These are phyloP conservation scores for Osmozyma mogii DNA, from an alignment of 805 yeast genomes.

Conservation along the genomic window DNA sequence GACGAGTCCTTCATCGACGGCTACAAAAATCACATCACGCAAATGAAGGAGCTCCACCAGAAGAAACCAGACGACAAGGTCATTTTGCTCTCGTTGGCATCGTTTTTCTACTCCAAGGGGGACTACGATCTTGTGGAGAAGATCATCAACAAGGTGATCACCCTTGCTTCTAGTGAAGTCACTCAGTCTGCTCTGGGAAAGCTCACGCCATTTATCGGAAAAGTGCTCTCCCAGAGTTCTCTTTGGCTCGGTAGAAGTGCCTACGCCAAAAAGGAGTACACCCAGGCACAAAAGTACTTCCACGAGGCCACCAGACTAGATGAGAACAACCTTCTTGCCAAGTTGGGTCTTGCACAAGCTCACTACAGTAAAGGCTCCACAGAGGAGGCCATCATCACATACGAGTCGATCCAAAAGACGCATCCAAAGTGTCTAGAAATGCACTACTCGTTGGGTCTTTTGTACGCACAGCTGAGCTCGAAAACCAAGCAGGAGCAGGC, in stretches of 20 bases:
- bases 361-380: slow-evolving; percentile 64
- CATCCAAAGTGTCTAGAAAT: slow-evolving; percentile 69
- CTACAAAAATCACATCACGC: slow-evolving; percentile 53
- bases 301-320: slow-evolving; percentile 62
- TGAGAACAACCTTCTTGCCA: slow-evolving; percentile 59
- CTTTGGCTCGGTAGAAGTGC: slow-evolving; percentile 85
- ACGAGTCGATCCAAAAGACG: slow-evolving; percentile 62
- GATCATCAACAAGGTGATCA: slow-evolving; percentile 44
- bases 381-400: slow-evolving; percentile 80
- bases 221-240: slow-evolving; percentile 27
- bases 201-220: slow-evolving; percentile 22
- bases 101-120: slow-evolving; percentile 65
- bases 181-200: slow-evolving; percentile 3
- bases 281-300: slow-evolving; percentile 65
- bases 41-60: slow-evolving; percentile 31
- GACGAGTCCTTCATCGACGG: slow-evolving; percentile 53
- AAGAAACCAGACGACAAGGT: slow-evolving; percentile 46
- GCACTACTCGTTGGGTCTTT: slow-evolving; percentile 64
- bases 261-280: slow-evolving; percentile 51
- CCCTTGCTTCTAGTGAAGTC: slow-evolving; percentile 12
- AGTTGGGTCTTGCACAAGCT: slow-evolving; percentile 80
- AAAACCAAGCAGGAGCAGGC: slow-evolving; percentile 44
- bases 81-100: slow-evolving; percentile 57
- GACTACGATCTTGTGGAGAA: slow-evolving; percentile 50
- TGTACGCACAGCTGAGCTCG: slow-evolving; percentile 49